These are phyloP conservation scores for Phytopythium helicoides DNA, from an alignment of 352 stramenopile species.

Conservation along the genomic window DNA sequence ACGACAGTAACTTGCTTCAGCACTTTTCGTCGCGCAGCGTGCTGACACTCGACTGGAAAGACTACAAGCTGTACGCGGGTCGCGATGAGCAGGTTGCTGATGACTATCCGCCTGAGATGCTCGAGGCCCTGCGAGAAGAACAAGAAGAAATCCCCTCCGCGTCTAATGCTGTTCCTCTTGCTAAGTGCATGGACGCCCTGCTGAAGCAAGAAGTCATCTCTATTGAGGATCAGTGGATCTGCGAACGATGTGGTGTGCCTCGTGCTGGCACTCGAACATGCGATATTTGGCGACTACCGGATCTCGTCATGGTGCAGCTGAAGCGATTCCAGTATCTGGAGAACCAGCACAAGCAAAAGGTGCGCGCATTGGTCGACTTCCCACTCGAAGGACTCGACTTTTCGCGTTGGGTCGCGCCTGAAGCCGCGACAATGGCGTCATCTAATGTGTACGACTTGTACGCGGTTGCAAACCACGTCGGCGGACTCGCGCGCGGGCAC, in stretches of 20 bases:
- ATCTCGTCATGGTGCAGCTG: conserved; percentile 88
- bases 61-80: conserved; percentile 25
- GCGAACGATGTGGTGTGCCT: conserved; percentile 62
- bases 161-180: conserved; percentile 38
- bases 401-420: conserved; percentile 61
- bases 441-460: conserved; percentile 93
- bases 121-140: neutral
- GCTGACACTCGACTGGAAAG: conserved; percentile 70
- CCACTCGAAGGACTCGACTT: conserved; percentile 79
- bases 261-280: conserved; percentile 53
- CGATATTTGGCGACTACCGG: conserved; percentile 70
- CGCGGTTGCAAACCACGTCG: conserved; percentile 97
- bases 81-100: conserved; percentile 19
- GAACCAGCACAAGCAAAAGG: conserved; percentile 82
- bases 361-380: conserved; percentile 78
- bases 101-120: conserved; percentile 26
- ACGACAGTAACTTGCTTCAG: conserved; percentile 55
- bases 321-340: conserved; percentile 89
- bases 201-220: conserved; percentile 71
- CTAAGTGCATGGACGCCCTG: conserved; percentile 67
- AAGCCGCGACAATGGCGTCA: conserved; percentile 15
- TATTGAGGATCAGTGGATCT: conserved; percentile 73
- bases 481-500: conserved; percentile 93
- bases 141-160: conserved; percentile 30
- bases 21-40: conserved; percentile 75